Conservation (phyloP, 257 asterid species). For the Solanum paucissectum region DNA sequence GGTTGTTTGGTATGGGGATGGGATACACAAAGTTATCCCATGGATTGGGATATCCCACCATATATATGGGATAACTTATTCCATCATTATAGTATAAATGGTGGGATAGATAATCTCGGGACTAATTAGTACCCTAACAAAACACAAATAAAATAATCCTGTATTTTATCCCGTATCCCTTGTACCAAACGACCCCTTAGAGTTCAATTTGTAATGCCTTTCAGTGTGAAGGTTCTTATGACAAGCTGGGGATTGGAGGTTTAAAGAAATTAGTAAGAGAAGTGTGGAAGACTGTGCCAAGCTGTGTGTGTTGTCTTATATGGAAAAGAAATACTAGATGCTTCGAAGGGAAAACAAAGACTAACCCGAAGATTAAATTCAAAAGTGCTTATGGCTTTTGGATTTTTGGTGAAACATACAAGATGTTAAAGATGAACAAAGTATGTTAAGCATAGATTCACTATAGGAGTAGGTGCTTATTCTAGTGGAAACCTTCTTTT, state of each 20-base stretch:
- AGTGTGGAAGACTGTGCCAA: background rate
- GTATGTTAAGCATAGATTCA: background rate
- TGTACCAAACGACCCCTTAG: background rate
- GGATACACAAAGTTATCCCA: background rate
- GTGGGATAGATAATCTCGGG: background rate
- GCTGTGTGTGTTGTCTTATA: background rate
- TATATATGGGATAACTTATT: background rate
- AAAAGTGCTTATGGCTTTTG: background rate
- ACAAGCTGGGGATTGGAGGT: background rate
- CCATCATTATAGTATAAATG: background rate
- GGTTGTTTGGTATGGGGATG: background rate
- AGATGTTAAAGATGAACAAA: background rate
- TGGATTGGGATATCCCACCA: background rate
- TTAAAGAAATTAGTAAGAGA: background rate
- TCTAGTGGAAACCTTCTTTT: background rate
- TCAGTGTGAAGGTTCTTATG: background rate
- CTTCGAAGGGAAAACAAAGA: background rate
- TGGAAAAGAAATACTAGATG: background rate
- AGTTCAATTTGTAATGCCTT: background rate
- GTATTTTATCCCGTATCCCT: background rate
- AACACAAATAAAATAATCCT: background rate
- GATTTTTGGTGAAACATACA: background rate
- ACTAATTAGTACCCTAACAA: background rate
- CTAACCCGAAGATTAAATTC: background rate
- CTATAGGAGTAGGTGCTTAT: background rate